Evolutionary conservation across 176 grass and related monocot genomes (phyloP).

Genomic region (Leersia perrieri): DNA sequence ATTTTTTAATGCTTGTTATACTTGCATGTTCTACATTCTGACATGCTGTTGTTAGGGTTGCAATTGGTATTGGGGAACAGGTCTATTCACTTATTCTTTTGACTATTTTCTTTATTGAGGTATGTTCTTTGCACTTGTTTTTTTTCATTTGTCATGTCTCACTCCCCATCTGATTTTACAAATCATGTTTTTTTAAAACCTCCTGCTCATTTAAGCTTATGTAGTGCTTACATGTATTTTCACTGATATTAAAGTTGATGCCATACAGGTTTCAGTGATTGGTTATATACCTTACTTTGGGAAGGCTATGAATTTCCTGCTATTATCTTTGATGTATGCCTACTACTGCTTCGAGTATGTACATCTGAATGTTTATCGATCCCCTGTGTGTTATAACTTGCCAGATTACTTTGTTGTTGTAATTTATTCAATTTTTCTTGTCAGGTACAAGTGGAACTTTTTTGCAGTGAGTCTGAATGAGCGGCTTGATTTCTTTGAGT

Average conservation of each 20-base stretch:
- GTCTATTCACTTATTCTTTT: slow-evolving; percentile 83
- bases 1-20: slow-evolving; percentile 6
- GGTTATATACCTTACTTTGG: slow-evolving; percentile 89
- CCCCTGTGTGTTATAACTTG: background rate
- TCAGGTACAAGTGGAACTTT: slow-evolving; percentile 97
- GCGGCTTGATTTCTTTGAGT: slow-evolving; percentile 89
- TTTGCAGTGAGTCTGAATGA: slow-evolving; percentile 73
- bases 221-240: slow-evolving; percentile 7
- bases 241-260: slow-evolving; percentile 19
- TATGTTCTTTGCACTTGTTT: slow-evolving; percentile 41
- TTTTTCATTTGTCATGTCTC: background rate
- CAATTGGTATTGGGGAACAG: slow-evolving; percentile 85
- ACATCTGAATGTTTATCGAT: background rate
- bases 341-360: slow-evolving; percentile 99
- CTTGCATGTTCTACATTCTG: slow-evolving; percentile 23
- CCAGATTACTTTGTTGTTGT: slow-evolving; percentile 9
- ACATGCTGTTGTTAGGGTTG: slow-evolving; percentile 58
- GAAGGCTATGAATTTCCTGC: slow-evolving; percentile 74
- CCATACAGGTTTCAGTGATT: slow-evolving; percentile 66
- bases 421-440: slow-evolving; percentile 24
- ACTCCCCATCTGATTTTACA: slow-evolving; percentile 16
- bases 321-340: slow-evolving; percentile 95
- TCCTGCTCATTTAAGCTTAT: slow-evolving; percentile 1
- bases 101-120: slow-evolving; percentile 95
- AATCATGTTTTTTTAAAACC: background rate